These are phyloP conservation scores for Aeminium ludgeri DNA, from an alignment of 495 filamentous ascomycete species.

Conservation along the genomic window DNA sequence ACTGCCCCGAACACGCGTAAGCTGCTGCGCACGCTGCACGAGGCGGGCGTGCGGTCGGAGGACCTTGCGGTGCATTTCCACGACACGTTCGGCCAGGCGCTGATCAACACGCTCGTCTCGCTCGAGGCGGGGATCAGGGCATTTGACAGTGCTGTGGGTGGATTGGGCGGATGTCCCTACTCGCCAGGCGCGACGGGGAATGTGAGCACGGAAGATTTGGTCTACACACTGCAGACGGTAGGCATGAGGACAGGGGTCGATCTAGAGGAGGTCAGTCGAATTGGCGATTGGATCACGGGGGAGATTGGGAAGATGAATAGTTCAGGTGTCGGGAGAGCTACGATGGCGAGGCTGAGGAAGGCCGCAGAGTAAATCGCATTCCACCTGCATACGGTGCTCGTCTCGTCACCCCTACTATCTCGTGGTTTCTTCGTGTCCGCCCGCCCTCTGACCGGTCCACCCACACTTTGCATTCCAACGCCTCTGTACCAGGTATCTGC, in stretches of 20 bases:
- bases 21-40: conserved; percentile 50
- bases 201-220: conserved; percentile 81
- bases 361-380: not conserved
- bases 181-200: conserved; percentile 91
- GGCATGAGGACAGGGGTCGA: conserved; percentile 80
- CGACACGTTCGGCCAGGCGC: conserved; percentile 88
- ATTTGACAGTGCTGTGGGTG: conserved; percentile 81
- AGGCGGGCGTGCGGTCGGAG: conserved; percentile 59
- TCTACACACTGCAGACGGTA: conserved; percentile 74
- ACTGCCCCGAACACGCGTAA: conserved; percentile 64
- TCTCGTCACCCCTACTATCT: too few relatives aligned
- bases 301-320: conserved; percentile 51
- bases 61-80: conserved; percentile 91
- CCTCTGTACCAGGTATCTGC: too few relatives aligned
- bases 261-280: conserved; percentile 59
- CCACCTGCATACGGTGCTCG: too few relatives aligned
- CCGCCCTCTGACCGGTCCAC: too few relatives aligned
- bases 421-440: too few relatives aligned
- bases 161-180: conserved; percentile 87
- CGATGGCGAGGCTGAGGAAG: conserved; percentile 20
- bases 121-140: conserved; percentile 76
- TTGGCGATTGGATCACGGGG: conserved; percentile 77
- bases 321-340: conserved; percentile 31
- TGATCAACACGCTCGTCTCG: conserved; percentile 75
- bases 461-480: too few relatives aligned